Evolutionary conservation across 1,284 basidiomycete genomes (phyloP).

Genomic region (Anthracocystis walkeri): DNA sequence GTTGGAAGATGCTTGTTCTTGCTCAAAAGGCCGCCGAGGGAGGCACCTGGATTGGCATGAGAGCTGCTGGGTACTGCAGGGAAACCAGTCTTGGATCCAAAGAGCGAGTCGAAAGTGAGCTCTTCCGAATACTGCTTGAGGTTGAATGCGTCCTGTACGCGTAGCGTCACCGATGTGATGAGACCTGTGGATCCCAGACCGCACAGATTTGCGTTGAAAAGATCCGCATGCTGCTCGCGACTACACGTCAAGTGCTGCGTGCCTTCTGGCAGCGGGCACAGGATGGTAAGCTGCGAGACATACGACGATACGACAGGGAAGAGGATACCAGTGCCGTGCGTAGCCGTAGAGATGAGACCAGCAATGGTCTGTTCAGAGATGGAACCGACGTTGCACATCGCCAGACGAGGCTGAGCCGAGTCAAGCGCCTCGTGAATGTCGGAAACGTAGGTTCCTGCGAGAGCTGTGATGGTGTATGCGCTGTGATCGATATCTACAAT

Average conservation of each 20-base stretch:
- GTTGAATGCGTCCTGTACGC: slow-evolving; percentile 85
- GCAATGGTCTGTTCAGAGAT: slow-evolving; percentile 96
- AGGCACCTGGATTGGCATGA: slow-evolving; percentile 24
- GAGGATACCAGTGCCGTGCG: slow-evolving; percentile 87
- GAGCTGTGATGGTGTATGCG: slow-evolving; percentile 47
- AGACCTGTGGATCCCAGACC: slow-evolving; percentile 93
- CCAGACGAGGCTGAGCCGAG: slow-evolving; percentile 75
- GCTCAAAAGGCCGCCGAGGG: slow-evolving; percentile 56
- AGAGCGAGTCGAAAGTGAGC: slow-evolving; percentile 75
- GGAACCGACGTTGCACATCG: slow-evolving; percentile 92
- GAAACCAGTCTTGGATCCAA: slow-evolving; percentile 71
- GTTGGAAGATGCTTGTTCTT: slow-evolving; percentile 52
- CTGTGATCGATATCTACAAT: slow-evolving; percentile 45
- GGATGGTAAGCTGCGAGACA: slow-evolving; percentile 80
- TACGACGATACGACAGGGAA: slow-evolving; percentile 87
- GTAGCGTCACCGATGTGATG: slow-evolving; percentile 82
- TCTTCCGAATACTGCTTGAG: slow-evolving; percentile 82
- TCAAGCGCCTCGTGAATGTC: slow-evolving; percentile 73
- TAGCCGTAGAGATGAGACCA: slow-evolving; percentile 93
- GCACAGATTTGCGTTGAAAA: slow-evolving; percentile 92
- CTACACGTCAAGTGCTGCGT: slow-evolving; percentile 79
- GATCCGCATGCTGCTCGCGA: slow-evolving; percentile 76
- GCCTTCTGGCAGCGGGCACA: slow-evolving; percentile 72
- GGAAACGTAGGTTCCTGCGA: slow-evolving; percentile 69
- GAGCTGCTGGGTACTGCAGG: slow-evolving; percentile 26